Evolutionary conservation across 2,329 filamentous ascomycete genomes (phyloP).

Genomic region (Monilinia fructicola): DNA sequence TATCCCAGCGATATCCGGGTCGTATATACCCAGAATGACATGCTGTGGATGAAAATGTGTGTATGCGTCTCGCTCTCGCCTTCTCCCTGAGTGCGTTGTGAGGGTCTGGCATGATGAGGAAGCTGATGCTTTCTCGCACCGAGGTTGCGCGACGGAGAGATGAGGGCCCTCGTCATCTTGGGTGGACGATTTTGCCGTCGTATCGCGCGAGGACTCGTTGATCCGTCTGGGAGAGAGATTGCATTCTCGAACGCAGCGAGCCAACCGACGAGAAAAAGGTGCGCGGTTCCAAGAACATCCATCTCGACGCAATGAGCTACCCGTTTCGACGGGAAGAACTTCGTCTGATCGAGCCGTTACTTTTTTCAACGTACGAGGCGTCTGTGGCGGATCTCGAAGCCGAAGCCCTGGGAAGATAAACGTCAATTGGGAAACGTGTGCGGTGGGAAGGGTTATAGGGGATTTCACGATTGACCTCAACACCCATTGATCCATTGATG

Average conservation of each 20-base stretch:
- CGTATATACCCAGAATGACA: slow-evolving; percentile 13
- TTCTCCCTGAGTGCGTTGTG: not conserved
- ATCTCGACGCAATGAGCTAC: slow-evolving; percentile 31
- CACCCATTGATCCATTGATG: no score
- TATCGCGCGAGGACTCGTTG: no score
- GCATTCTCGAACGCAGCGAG: not conserved
- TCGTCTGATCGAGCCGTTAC: not conserved
- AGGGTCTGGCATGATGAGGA: not conserved
- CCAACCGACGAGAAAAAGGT: slow-evolving; percentile 21
- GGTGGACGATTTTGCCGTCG: not conserved
- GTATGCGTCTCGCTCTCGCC: not conserved
- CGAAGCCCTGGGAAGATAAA: no score
- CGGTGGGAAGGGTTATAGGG: no score
- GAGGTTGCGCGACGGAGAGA: no score
- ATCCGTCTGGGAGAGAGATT: no score
- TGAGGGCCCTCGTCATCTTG: not conserved
- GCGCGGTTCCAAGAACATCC: slow-evolving; percentile 31
- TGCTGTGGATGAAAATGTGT: slow-evolving; percentile 35
- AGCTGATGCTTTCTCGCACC: not conserved
- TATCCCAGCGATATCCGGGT: no score
- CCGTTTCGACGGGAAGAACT: slow-evolving; percentile 30
- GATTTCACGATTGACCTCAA: no score
- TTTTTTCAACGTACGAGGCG: no score
- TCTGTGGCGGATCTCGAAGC: no score
- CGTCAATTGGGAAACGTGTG: no score